phyloP scores from a whole-genome alignment of 2,329 filamentous ascomycete genomes.

The Penicillium sp. region DNA sequence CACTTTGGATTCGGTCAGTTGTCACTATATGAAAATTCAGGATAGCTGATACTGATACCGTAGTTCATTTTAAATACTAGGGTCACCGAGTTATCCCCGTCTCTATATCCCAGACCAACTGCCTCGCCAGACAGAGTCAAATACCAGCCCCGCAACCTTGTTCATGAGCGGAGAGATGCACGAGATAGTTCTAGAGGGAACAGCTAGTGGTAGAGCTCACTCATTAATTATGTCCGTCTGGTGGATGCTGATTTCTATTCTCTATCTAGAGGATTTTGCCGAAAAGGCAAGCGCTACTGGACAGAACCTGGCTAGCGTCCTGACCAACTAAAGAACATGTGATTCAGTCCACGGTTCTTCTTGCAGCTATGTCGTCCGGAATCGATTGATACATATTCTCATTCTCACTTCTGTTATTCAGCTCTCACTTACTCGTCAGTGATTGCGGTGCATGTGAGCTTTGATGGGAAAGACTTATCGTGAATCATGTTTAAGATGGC shows the following conservation, averaged over 20 bases:
- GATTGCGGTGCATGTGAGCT: too few species aligned
- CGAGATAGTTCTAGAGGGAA: slow-evolving; percentile 22
- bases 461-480: too few species aligned
- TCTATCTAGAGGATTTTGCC: slow-evolving; percentile 19
- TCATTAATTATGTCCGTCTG: slow-evolving; percentile 1
- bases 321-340: slow-evolving; percentile 18
- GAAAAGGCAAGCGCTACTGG: slow-evolving; percentile 14
- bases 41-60: slow-evolving; percentile 7
- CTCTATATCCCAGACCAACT: slow-evolving; percentile 19
- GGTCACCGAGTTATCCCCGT: slow-evolving; percentile 17
- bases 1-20: slow-evolving; percentile 22
- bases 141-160: slow-evolving; percentile 22
- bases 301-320: slow-evolving; percentile 8
- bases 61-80: slow-evolving; percentile 11
- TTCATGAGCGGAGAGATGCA: slow-evolving; percentile 22
- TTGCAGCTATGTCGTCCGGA: too few species aligned
- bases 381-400: too few species aligned
- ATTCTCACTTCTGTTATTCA: too few species aligned
- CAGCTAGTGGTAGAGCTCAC: slow-evolving; percentile 16
- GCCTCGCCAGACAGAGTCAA: slow-evolving; percentile 17
- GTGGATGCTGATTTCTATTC: slow-evolving; percentile 5
- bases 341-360: background rate
- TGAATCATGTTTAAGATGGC: too few species aligned
- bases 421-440: too few species aligned
- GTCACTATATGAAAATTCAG: background rate